These are phyloP conservation scores for Astragalus membranaceus DNA, from an alignment of 306 rosid genomes.

Conservation along the genomic window DNA sequence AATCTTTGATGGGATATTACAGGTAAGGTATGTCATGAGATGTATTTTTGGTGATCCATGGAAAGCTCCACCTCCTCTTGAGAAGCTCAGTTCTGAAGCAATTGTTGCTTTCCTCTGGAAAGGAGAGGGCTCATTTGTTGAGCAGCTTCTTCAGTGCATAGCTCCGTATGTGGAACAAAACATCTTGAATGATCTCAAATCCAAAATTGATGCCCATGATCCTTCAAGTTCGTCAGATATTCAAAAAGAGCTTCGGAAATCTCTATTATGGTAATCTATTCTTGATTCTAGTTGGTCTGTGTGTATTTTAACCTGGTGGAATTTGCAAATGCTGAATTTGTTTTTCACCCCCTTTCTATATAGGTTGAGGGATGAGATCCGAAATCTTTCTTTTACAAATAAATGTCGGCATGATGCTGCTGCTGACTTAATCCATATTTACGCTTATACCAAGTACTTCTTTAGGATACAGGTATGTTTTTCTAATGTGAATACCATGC, in stretches of 20 bases:
- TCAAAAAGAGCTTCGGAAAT: conserved; percentile 66
- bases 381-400: conserved; percentile 84
- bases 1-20: conserved; percentile 18
- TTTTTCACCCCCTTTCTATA: background rate
- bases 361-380: conserved; percentile 98
- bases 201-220: conserved; percentile 60
- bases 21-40: conserved; percentile 98
- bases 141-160: conserved; percentile 78
- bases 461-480: conserved; percentile 77
- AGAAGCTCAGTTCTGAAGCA: conserved; percentile 80
- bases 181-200: conserved; percentile 56
- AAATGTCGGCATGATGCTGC: conserved; percentile 98
- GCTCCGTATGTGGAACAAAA: conserved; percentile 64
- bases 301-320: conserved; percentile 10
- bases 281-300: background rate
- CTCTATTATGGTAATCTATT: conserved; percentile 62
- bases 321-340: background rate
- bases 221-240: conserved; percentile 61
- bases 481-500: background rate
- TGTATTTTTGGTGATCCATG: conserved; percentile 84
- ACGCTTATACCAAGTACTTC: conserved; percentile 79
- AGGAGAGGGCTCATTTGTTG: conserved; percentile 91
- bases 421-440: conserved; percentile 95
- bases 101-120: conserved; percentile 75
- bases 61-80: conserved; percentile 91